A percentile compares a stretch with the other conserved stretches of the same genome.
These are phyloP conservation scores for Ceratocystis alfenasii DNA, from an alignment of 2,329 filamentous ascomycete species.

Conservation along the genomic window DNA sequence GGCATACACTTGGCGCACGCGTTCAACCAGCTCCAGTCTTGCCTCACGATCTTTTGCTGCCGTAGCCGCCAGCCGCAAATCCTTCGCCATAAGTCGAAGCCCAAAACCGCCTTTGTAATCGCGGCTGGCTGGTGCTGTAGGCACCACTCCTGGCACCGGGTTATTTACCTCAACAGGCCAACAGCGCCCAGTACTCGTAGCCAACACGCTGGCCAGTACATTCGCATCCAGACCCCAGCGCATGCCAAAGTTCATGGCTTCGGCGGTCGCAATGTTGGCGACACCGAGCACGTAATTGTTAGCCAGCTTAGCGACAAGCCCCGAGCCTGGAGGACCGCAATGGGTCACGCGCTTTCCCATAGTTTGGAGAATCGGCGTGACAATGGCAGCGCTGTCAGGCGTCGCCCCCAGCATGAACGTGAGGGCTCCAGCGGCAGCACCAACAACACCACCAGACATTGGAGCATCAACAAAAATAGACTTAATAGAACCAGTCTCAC, in stretches of 20 bases:
- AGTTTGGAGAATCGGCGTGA: constrained; percentile 53
- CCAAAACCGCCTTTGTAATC: constrained; percentile 72
- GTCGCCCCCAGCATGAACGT: constrained; percentile 90
- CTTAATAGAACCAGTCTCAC: neutral
- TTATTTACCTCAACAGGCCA: constrained; percentile 97
- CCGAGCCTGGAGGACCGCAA: constrained; percentile 72
- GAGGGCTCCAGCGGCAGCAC: constrained; percentile 72
- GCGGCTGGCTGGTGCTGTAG: constrained; percentile 59
- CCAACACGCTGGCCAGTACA: constrained; percentile 74
- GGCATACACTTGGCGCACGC: constrained; percentile 56
- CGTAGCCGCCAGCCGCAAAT: constrained; percentile 59
- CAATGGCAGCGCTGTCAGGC: constrained; percentile 38
- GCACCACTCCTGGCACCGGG: constrained; percentile 74
- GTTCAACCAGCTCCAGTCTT: constrained; percentile 50
- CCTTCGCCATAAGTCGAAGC: constrained; percentile 68
- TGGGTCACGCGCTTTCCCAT: constrained; percentile 86
- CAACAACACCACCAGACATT: constrained; percentile 93
- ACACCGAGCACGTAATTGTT: constrained; percentile 96
- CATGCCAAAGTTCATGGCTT: constrained; percentile 55
- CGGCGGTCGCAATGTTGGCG: constrained; percentile 67
- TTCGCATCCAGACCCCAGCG: constrained; percentile 47
- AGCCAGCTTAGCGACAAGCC: constrained; percentile 81
- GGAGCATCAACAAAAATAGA: constrained; percentile 74
- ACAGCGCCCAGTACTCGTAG: constrained; percentile 84
- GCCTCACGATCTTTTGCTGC: constrained; percentile 58